phyloP scores from a whole-genome alignment of 306 rosid genomes.

The Gillenia trifoliata region DNA sequence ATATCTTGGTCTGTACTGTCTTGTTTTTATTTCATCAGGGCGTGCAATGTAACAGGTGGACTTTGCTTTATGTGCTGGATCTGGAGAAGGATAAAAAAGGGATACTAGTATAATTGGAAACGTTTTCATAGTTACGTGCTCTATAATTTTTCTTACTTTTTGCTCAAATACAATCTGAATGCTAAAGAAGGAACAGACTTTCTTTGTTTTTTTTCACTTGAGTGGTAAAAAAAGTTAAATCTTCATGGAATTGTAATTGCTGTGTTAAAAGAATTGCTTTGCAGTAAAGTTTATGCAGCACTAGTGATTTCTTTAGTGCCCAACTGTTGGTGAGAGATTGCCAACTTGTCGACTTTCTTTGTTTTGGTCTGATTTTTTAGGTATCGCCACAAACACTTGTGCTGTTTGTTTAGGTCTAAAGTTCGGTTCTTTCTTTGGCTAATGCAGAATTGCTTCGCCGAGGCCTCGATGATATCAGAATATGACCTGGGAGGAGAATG shows the following conservation, averaged over 20 bases:
- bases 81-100: constrained; percentile 38
- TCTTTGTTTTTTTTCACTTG: constrained; percentile 18
- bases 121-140: constrained; percentile 54
- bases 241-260: constrained; percentile 30
- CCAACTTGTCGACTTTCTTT: neutral
- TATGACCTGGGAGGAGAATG: constrained; percentile 91
- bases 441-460: constrained; percentile 56
- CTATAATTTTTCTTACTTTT: constrained; percentile 38
- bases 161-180: constrained; percentile 25
- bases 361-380: neutral
- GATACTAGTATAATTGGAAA: constrained; percentile 30
- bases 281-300: neutral
- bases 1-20: constrained; percentile 4
- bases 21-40: constrained; percentile 16
- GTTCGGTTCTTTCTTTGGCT: neutral
- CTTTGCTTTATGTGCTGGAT: constrained; percentile 56
- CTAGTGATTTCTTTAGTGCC: neutral
- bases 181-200: constrained; percentile 33
- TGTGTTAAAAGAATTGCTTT: constrained; percentile 13
- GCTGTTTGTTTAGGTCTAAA: neutral
- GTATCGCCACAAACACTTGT: neutral
- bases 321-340: neutral
- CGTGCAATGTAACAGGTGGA: constrained; percentile 42
- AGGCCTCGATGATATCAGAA: constrained; percentile 58
- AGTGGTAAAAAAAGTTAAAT: constrained; percentile 13